Percentiles rank a stretch among this genome's conserved stretches.
phyloP scores from a whole-genome alignment of 169 alveolate genomes.

The Plasmodium vinckei region DNA sequence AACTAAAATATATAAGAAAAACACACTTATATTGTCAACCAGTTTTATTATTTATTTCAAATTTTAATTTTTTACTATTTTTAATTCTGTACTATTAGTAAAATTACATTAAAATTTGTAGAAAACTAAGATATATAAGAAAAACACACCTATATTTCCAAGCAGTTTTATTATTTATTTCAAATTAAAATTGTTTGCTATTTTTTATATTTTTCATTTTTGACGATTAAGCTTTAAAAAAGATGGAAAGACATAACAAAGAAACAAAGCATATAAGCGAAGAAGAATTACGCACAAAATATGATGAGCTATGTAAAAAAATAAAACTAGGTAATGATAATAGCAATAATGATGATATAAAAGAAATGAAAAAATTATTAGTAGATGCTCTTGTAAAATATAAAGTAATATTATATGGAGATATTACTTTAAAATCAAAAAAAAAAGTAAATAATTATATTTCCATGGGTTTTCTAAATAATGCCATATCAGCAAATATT shows the following conservation, averaged over 20 bases:
- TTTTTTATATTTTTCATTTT: too few species aligned
- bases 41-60: too few species aligned
- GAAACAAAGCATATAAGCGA: slow-evolving; percentile 6
- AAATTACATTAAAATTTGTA: too few species aligned
- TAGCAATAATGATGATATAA: background rate
- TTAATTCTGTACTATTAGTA: too few species aligned
- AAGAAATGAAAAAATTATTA: slow-evolving; percentile 39
- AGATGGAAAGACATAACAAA: background rate
- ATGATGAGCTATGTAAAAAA: slow-evolving; percentile 6
- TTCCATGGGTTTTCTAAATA: slow-evolving; percentile 55
- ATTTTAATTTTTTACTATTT: too few species aligned
- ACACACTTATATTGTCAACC: too few species aligned
- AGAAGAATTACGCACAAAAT: slow-evolving; percentile 27
- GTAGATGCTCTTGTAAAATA: slow-evolving; percentile 27
- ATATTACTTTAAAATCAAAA: slow-evolving; percentile 52
- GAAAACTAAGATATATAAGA: too few species aligned
- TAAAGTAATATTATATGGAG: slow-evolving; percentile 50
- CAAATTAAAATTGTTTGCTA: too few species aligned
- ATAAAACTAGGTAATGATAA: slow-evolving; percentile 18
- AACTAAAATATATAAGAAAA: too few species aligned
- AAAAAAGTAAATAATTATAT: slow-evolving; percentile 43
- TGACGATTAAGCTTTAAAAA: background rate
- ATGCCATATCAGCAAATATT: slow-evolving; percentile 41
- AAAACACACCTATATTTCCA: too few species aligned
- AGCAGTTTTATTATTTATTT: background rate